Conservation (phyloP, 306 rosid genomes). For the Luffa acutangula region DNA sequence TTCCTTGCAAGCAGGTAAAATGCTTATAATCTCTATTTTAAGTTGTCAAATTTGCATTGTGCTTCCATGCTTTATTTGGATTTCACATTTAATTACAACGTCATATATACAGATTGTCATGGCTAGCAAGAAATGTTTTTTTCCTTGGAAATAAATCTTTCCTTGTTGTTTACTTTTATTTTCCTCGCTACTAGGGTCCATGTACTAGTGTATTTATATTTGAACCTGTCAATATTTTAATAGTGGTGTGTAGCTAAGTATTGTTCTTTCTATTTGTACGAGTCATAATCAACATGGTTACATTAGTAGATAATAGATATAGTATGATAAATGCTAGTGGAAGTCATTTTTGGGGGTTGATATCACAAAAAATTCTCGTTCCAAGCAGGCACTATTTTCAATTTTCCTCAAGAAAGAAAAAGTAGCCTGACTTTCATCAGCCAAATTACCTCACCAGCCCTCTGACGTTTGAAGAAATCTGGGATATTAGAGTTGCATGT, state of each 20-base stretch:
- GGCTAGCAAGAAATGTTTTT: neutral
- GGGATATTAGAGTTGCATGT: neutral
- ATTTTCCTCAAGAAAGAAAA: too few species aligned
- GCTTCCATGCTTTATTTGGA: neutral
- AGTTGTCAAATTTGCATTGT: neutral
- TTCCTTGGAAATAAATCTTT: neutral
- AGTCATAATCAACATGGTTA: neutral
- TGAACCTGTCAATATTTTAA: neutral
- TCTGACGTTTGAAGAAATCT: neutral
- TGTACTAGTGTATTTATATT: neutral
- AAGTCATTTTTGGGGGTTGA: neutral
- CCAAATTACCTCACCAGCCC: neutral
- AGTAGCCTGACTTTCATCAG: neutral
- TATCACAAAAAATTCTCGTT: neutral
- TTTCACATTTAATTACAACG: neutral
- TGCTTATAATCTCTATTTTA: slow-evolving; percentile 4
- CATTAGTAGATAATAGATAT: neutral
- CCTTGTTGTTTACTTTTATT: neutral
- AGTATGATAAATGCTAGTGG: neutral
- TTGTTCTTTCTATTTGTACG: neutral
- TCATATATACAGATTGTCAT: neutral
- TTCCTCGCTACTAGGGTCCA: neutral
- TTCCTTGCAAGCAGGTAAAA: slow-evolving; percentile 81
- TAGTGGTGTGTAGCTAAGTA: too few species aligned
- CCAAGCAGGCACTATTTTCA: too few species aligned